A percentile compares a stretch with the other conserved stretches of the same genome.
phyloP scores from a whole-genome alignment of 2,329 filamentous ascomycete genomes.

The Verticillium longisporum region DNA sequence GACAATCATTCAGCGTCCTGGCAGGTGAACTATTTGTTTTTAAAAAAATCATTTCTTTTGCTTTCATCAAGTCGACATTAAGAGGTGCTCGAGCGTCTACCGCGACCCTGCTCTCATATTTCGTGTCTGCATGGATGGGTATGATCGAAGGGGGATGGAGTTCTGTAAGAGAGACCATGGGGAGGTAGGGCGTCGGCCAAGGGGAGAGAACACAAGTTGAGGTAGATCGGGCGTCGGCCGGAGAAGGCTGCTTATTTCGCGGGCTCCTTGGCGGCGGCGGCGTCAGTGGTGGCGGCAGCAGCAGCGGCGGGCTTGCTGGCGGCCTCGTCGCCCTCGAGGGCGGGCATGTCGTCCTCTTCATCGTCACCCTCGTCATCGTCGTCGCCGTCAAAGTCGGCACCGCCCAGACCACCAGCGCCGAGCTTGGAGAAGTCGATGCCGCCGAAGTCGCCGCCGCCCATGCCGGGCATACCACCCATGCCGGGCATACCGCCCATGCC shows the following conservation, averaged over 20 bases:
- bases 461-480: constrained; percentile 35
- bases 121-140: background rate
- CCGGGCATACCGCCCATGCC: constrained; percentile 47
- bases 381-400: constrained; percentile 32
- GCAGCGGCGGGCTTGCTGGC: constrained; percentile 29
- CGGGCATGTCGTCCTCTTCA: constrained; percentile 79
- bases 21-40: no score
- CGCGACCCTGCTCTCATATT: background rate
- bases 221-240: background rate
- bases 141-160: background rate
- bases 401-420: constrained; percentile 48
- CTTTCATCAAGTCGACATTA: background rate
- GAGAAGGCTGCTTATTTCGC: constrained; percentile 8
- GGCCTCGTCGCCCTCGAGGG: constrained; percentile 60
- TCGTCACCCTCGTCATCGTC: constrained; percentile 50
- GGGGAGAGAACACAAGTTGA: background rate
- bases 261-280: constrained; percentile 5
- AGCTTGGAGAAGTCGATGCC: constrained; percentile 95
- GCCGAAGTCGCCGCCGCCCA: constrained; percentile 66
- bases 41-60: background rate
- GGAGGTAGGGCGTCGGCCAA: no score
- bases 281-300: constrained; percentile 6
- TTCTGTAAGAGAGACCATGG: no score
- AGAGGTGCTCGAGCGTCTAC: background rate
- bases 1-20: no score